Evolutionary conservation across 2,329 filamentous ascomycete species (phyloP).

Genomic region (Blumeriella jaapii): DNA sequence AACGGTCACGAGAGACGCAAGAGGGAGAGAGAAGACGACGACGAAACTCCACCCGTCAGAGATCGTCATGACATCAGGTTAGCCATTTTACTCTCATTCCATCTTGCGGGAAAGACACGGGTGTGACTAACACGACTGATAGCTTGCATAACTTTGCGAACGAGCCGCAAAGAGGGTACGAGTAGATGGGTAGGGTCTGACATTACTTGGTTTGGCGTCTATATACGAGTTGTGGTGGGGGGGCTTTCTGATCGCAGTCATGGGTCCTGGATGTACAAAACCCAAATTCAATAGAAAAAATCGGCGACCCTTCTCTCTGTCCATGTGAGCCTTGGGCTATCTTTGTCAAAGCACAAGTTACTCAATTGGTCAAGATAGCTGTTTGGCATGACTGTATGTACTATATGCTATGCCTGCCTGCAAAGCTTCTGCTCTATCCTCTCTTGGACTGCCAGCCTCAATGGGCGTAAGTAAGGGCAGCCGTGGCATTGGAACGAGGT

Average conservation of each 20-base stretch:
- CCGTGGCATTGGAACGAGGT: no score
- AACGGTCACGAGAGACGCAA: slow-evolving; percentile 20
- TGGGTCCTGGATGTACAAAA: slow-evolving; percentile 7
- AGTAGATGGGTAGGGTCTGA: slow-evolving; percentile 11
- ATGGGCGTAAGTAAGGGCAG: no score
- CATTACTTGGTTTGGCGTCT: slow-evolving; percentile 1
- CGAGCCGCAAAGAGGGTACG: slow-evolving; percentile 21
- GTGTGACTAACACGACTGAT: slow-evolving; percentile 5
- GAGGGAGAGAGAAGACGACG: slow-evolving; percentile 22
- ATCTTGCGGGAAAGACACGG: background rate
- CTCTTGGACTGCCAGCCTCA: no score
- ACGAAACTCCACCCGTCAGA: slow-evolving; percentile 23
- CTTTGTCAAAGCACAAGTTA: no score
- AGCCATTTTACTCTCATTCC: background rate
- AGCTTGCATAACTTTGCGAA: slow-evolving; percentile 25
- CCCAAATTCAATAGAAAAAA: background rate
- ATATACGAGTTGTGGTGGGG: slow-evolving; percentile 2
- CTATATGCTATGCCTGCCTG: no score
- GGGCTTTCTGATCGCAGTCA: slow-evolving; percentile 4
- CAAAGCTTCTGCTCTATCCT: no score
- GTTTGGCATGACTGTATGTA: no score
- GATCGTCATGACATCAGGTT: slow-evolving; percentile 29
- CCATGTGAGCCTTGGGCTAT: background rate
- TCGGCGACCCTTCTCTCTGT: background rate
- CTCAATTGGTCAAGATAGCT: no score